These are phyloP conservation scores for Lagerstroemia speciosa DNA, from an alignment of 345 rosid genomes.

Conservation along the genomic window DNA sequence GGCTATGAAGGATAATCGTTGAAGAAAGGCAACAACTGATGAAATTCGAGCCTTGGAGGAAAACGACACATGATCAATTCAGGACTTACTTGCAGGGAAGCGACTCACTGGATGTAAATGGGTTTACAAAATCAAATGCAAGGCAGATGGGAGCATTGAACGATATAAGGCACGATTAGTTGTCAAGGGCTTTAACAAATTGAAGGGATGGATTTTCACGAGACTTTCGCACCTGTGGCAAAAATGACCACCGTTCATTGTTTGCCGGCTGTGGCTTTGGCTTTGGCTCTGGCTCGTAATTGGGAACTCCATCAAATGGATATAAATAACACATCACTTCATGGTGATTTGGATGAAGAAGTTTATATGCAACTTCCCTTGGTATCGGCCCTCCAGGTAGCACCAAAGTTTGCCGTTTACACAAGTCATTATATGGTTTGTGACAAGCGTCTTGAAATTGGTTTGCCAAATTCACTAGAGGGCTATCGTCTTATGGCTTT, in stretches of 20 bases:
- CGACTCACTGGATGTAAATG: background rate
- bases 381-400: background rate
- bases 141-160: background rate
- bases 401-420: background rate
- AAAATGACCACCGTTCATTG: background rate
- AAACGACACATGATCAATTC: background rate
- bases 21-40: background rate
- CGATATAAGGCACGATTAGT: background rate
- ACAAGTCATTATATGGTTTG: background rate
- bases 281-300: no score
- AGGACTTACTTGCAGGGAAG: background rate
- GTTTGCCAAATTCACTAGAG: background rate
- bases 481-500: background rate
- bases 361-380: background rate
- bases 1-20: background rate
- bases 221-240: background rate
- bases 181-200: background rate
- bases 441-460: background rate
- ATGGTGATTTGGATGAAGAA: conserved; percentile 1
- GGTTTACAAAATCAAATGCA: conserved; percentile 4
- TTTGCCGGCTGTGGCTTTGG: background rate
- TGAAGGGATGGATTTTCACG: background rate
- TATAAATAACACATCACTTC: background rate
- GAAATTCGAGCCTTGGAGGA: no score
- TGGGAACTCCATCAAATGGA: conserved; percentile 1